These are phyloP conservation scores for Polytrichum formosum DNA, from an alignment of 225 moss, liverwort and hornwort species.

Conservation along the genomic window DNA sequence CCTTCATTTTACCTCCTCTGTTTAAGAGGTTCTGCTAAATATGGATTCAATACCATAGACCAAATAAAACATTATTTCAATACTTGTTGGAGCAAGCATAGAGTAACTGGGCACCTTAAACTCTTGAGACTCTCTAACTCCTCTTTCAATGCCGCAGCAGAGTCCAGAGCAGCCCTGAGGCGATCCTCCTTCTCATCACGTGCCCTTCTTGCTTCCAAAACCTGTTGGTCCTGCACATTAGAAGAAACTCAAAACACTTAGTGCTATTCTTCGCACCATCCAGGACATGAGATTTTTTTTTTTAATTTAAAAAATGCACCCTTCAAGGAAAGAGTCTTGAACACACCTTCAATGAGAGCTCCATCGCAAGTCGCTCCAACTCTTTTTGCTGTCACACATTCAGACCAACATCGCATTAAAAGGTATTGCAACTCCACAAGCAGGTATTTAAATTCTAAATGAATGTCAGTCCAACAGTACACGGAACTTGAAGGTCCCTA, in stretches of 20 bases:
- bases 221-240: conserved; percentile 79
- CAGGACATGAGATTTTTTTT: no score
- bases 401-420: no score
- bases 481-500: no score
- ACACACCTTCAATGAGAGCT: conserved; percentile 85
- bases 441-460: no score
- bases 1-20: no score
- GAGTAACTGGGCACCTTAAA: conserved; percentile 25
- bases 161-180: conserved; percentile 61
- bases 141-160: conserved; percentile 52
- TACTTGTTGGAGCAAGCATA: neutral
- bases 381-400: conserved; percentile 59
- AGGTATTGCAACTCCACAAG: no score
- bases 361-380: conserved; percentile 76
- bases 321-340: neutral
- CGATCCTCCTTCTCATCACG: conserved; percentile 73
- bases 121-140: conserved; percentile 70
- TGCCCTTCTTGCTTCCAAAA: conserved; percentile 67
- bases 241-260: no score
- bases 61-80: no score
- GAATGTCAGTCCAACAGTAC: no score
- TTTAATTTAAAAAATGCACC: neutral
- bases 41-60: no score
- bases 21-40: no score
- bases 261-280: no score